Percentiles rank a stretch among this genome's conserved stretches.
phyloP scores from a whole-genome alignment of 306 rosid species.

The Trifolium subterraneum region DNA sequence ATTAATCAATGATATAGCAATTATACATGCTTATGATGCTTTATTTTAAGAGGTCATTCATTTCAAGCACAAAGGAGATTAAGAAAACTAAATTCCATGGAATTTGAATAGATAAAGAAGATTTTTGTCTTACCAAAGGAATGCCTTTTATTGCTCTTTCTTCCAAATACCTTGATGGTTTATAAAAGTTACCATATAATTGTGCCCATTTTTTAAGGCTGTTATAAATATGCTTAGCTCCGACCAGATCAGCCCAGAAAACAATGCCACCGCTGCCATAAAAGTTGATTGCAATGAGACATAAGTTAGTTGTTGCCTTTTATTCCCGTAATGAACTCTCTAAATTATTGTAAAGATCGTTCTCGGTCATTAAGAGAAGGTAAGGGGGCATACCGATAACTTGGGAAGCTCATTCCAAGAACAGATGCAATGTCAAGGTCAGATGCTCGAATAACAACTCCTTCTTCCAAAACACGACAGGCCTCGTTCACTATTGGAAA shows the following conservation, averaged over 20 bases:
- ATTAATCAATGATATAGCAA: background rate
- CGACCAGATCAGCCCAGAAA: conserved; percentile 89
- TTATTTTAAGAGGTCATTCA: background rate
- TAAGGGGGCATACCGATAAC: conserved; percentile 60
- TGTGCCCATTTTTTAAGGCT: conserved; percentile 87
- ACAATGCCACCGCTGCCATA: conserved; percentile 89
- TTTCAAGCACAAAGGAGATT: background rate
- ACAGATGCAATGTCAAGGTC: conserved; percentile 93
- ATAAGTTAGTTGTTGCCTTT: conserved; percentile 16
- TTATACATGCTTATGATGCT: background rate
- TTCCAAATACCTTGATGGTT: conserved; percentile 88
- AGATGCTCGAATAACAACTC: conserved; percentile 78
- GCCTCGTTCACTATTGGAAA: conserved; percentile 96
- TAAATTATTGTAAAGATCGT: background rate
- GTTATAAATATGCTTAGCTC: conserved; percentile 72
- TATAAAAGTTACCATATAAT: conserved; percentile 74
- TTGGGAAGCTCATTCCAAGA: conserved; percentile 98
- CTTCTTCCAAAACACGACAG: conserved; percentile 90
- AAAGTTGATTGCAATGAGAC: conserved; percentile 32
- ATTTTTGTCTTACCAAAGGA: conserved; percentile 67
- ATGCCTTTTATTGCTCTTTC: conserved; percentile 86
- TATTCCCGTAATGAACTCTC: background rate
- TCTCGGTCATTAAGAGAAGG: background rate
- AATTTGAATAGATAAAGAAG: no score
- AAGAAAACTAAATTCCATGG: no score